These are phyloP conservation scores for Ganoderma sinense DNA, from an alignment of 1,284 basidiomycete species.

Conservation along the genomic window DNA sequence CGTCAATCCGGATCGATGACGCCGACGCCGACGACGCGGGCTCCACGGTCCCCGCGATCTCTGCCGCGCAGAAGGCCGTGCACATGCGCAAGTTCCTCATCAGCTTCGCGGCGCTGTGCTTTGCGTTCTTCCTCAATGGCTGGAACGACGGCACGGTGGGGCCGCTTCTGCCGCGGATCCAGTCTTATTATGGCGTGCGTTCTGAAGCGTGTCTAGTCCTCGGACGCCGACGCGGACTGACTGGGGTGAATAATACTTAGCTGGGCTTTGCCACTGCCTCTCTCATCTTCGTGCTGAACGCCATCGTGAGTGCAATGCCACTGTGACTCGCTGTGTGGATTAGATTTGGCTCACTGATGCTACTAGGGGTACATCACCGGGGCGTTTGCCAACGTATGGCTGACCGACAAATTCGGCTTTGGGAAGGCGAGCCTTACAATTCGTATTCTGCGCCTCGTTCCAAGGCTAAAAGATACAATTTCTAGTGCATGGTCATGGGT, in stretches of 20 bases:
- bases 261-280: slow-evolving; percentile 55
- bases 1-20: slow-evolving; percentile 27
- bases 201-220: no score
- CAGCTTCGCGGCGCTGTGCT: slow-evolving; percentile 50
- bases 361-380: slow-evolving; percentile 57
- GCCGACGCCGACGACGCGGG: slow-evolving; percentile 25
- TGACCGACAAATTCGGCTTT: slow-evolving; percentile 61
- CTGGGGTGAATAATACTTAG: slow-evolving; percentile 34
- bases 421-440: slow-evolving; percentile 52
- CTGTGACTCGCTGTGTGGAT: neutral
- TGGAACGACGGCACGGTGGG: slow-evolving; percentile 72
- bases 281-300: slow-evolving; percentile 64
- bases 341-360: neutral
- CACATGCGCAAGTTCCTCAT: slow-evolving; percentile 26
- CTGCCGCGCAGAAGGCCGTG: slow-evolving; percentile 28
- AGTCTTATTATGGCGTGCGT: slow-evolving; percentile 55
- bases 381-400: slow-evolving; percentile 54
- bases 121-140: slow-evolving; percentile 55
- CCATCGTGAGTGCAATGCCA: slow-evolving; percentile 47
- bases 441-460: neutral
- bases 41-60: slow-evolving; percentile 30
- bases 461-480: slow-evolving; percentile 26
- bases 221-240: no score
- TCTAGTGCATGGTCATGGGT: slow-evolving; percentile 28
- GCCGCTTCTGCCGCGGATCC: slow-evolving; percentile 63